These are phyloP conservation scores for Arabidopsis lyrata DNA, from an alignment of 441 rosid genomes.

Conservation along the genomic window DNA sequence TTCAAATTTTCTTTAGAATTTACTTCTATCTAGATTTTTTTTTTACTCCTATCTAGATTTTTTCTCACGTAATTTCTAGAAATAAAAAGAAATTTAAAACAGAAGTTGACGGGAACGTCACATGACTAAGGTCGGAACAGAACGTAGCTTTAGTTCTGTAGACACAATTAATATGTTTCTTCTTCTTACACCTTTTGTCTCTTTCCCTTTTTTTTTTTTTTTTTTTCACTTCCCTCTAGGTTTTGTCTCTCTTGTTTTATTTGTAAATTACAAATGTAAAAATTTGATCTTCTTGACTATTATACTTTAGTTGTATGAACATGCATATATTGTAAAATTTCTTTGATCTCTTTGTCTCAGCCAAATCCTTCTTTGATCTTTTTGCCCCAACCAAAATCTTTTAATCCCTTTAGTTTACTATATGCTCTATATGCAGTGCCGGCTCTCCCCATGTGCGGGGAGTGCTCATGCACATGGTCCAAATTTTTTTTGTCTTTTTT, in stretches of 20 bases:
- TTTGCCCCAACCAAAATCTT: slow-evolving; percentile 24
- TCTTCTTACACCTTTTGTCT: slow-evolving; percentile 41
- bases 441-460: too few species aligned
- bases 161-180: slow-evolving; percentile 42
- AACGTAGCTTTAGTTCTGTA: slow-evolving; percentile 41
- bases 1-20: neutral
- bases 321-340: slow-evolving; percentile 7
- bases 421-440: slow-evolving; percentile 3
- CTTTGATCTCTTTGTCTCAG: slow-evolving; percentile 23
- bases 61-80: neutral
- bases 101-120: slow-evolving; percentile 43
- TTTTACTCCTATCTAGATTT: neutral
- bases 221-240: slow-evolving; percentile 32
- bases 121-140: slow-evolving; percentile 38
- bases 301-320: slow-evolving; percentile 22
- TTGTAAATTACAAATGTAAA: neutral
- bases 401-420: neutral
- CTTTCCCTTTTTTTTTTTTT: slow-evolving; percentile 1
- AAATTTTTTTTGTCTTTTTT: too few species aligned
- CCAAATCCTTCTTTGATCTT: slow-evolving; percentile 33
- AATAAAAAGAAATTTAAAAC: slow-evolving; percentile 17
- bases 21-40: neutral
- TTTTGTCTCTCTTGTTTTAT: slow-evolving; percentile 28
- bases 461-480: too few species aligned
- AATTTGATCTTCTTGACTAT: neutral